A percentile compares a stretch with the other conserved stretches of the same genome.
These are phyloP conservation scores for Colletotrichum karsti DNA, from an alignment of 2,329 filamentous ascomycete genomes.

Conservation along the genomic window DNA sequence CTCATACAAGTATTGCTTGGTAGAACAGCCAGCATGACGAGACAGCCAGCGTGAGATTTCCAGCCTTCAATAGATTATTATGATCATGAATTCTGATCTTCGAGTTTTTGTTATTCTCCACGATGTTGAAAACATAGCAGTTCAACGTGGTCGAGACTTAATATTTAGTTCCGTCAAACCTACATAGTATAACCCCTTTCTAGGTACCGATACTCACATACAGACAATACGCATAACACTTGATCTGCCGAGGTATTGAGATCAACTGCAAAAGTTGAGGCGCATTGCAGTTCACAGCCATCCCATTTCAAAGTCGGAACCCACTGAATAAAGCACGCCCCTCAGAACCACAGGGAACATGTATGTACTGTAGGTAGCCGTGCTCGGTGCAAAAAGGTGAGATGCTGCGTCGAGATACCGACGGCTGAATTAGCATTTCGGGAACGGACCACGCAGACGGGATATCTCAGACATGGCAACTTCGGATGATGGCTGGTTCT, in stretches of 20 bases:
- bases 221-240: not conserved
- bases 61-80: too few relatives aligned
- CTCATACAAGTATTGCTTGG: too few relatives aligned
- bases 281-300: not conserved
- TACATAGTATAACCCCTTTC: not conserved
- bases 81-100: too few relatives aligned
- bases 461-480: not conserved
- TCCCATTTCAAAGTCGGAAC: not conserved
- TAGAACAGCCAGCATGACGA: too few relatives aligned
- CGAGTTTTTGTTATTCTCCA: too few relatives aligned
- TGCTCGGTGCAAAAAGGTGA: not conserved
- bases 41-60: too few relatives aligned
- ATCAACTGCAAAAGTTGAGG: not conserved
- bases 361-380: not conserved
- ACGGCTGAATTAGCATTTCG: slow-evolving; percentile 15
- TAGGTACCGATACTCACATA: not conserved
- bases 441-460: slow-evolving; percentile 12
- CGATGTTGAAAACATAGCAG: too few relatives aligned
- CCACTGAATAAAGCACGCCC: not conserved
- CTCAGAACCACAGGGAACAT: not conserved
- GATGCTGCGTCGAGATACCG: too few relatives aligned
- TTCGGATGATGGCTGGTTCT: slow-evolving; percentile 23
- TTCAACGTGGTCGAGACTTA: too few relatives aligned
- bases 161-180: too few relatives aligned
- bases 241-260: not conserved